Evolutionary conservation across 2,329 filamentous ascomycete genomes (phyloP), one percentile per base, ranked within the genome.

Genomic region (Beauveria scarabaeidicola): DNA sequence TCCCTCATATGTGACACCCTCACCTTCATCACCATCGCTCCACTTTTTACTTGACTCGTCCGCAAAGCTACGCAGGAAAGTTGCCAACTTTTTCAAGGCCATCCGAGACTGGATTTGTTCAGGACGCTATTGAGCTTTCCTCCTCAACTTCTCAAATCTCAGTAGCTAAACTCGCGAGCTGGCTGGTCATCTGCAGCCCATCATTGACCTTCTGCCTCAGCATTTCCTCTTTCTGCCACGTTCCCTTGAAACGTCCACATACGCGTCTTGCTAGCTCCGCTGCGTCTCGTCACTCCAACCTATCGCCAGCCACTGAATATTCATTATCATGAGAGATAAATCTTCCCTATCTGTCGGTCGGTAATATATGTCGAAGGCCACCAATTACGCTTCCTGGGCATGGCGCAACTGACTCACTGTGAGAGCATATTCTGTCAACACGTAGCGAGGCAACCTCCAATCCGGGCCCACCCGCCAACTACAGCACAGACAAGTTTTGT

Each of bases 51-150:
- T 44, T 44, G 32, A 27, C 40, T 32, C n/a, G 52, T n/a, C 29
- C 36, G 23, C 36, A 15, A 56, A 38, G 15, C 43, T 38, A 21
- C 25, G 27, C 5, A 38, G 55, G 36, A 58, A 58, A 51, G 23
- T 10, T 50, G 44, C 54, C 54, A 48, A 57, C 54, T 56, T 58
- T 51, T 43, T 21, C 46, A 41, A 50, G 44, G 46, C 36, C 36
- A 46, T 38, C 47, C 36, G 2, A 27, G 51, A 44, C 46, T 44
- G 25, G 55, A 43, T 21, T 58, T 36, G 55, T 17, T 47, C 29
- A 17, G 11, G 32, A 19, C 23, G 15, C 13, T 40, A 10, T n/a
- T 52, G 40, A 40, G 27, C 19, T 36, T 36, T 29, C 6, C 5
- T 27, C 27, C 17, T 36, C 50, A 13, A 38, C n/a, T 52, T 7